Conservation (phyloP, 441 rosid genomes). For the Gossypium aridum region DNA sequence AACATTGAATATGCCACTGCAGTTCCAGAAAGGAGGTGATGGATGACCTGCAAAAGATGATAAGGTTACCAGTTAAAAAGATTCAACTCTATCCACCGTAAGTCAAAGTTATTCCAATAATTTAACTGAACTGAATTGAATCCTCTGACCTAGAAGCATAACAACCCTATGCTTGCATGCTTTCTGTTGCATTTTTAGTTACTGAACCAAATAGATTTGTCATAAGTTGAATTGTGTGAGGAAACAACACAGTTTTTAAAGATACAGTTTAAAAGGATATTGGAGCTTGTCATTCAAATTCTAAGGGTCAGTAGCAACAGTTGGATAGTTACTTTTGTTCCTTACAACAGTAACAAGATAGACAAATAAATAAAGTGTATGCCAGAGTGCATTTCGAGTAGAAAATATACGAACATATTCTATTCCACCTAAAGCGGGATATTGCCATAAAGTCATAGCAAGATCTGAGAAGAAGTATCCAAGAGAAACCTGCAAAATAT, state of each 20-base stretch:
- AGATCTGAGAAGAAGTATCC: conserved; percentile 63
- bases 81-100: neutral
- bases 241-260: neutral
- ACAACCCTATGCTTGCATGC: neutral
- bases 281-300: neutral
- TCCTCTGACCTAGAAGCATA: neutral
- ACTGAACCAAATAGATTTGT: neutral
- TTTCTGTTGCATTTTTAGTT: neutral
- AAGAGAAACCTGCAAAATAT: conserved; percentile 48
- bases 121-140: neutral
- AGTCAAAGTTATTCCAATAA: neutral
- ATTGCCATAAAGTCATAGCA: conserved; percentile 51
- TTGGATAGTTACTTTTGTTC: neutral
- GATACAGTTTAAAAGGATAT: neutral
- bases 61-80: neutral
- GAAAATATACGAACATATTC: conserved; percentile 49
- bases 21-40: conserved; percentile 40
- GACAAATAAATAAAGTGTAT: neutral
- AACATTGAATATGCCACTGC: conserved; percentile 57
- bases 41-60: conserved; percentile 41
- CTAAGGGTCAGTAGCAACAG: neutral
- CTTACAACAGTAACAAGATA: neutral
- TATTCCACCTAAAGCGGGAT: conserved; percentile 61
- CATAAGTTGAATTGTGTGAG: neutral
- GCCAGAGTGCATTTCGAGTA: neutral